phyloP scores from a whole-genome alignment of 2,329 filamentous ascomycete species.

The Neofusicoccum sp. region DNA sequence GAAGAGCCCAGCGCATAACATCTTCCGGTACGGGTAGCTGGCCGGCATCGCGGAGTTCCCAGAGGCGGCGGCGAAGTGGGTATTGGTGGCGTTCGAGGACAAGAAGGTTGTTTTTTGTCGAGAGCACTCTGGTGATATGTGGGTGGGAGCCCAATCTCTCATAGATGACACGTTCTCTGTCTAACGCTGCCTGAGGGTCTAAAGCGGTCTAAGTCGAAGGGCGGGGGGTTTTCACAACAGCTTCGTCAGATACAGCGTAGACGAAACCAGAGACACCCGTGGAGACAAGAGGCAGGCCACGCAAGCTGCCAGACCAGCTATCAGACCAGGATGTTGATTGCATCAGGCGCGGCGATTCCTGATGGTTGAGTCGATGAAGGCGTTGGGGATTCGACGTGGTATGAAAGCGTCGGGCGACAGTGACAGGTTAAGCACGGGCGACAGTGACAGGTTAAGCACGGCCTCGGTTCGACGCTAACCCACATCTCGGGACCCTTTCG shows the following conservation, averaged over 20 bases:
- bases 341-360: not conserved
- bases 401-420: not conserved
- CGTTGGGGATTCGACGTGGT: not conserved
- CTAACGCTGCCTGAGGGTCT: conserved; percentile 9
- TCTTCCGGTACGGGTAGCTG: not conserved
- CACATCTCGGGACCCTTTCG: not conserved
- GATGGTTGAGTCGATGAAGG: not conserved
- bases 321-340: not conserved
- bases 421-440: no score
- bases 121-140: conserved; percentile 4
- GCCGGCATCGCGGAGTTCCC: conserved; percentile 10
- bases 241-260: conserved; percentile 10
- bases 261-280: conserved; percentile 11
- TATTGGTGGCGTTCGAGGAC: conserved; percentile 16
- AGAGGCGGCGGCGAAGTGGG: conserved; percentile 15
- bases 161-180: conserved; percentile 14
- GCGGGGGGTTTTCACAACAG: conserved; percentile 9
- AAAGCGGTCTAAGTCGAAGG: not conserved
- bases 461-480: not conserved
- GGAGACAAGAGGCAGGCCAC: conserved; percentile 10
- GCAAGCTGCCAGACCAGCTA: not conserved
- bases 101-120: not conserved
- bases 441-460: not conserved
- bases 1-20: conserved; percentile 21
- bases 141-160: conserved; percentile 17